A percentile compares a stretch with the other conserved stretches of the same genome.
These are phyloP conservation scores for Besnoitia besnoiti DNA, from an alignment of 169 alveolate species.

Conservation along the genomic window DNA sequence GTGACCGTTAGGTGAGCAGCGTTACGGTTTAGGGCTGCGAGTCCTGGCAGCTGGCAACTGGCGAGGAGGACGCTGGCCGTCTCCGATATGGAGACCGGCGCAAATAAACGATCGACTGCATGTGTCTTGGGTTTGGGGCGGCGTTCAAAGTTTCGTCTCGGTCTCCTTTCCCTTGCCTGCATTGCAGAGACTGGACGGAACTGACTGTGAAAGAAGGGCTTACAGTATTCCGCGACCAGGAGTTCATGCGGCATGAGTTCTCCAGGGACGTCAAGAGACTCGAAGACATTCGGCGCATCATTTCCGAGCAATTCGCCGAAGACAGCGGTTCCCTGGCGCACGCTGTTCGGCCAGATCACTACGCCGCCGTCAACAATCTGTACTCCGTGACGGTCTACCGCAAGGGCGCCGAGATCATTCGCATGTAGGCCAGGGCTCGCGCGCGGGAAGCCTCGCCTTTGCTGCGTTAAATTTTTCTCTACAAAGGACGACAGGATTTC, in stretches of 20 bases:
- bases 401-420: slow-evolving; percentile 93
- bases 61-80: too few species aligned
- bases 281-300: slow-evolving; percentile 80
- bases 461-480: too few species aligned
- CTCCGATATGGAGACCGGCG: too few species aligned
- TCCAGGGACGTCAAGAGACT: slow-evolving; percentile 82
- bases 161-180: background rate
- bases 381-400: slow-evolving; percentile 91
- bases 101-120: too few species aligned
- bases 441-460: too few species aligned
- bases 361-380: slow-evolving; percentile 88
- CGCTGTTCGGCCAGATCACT: slow-evolving; percentile 92
- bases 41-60: too few species aligned
- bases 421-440: slow-evolving; percentile 52
- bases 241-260: slow-evolving; percentile 80
- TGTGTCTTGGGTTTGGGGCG: too few species aligned
- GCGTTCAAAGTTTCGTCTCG: too few species aligned
- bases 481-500: too few species aligned
- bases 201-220: slow-evolving; percentile 88
- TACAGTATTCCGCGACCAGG: slow-evolving; percentile 89
- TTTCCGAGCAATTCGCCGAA: slow-evolving; percentile 84
- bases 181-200: slow-evolving; percentile 71
- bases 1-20: slow-evolving; percentile 78
- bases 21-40: too few species aligned
- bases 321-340: slow-evolving; percentile 92